A percentile compares a stretch with the other conserved stretches of the same genome.
These are phyloP conservation scores for Eucalyptus cloeziana DNA, from an alignment of 345 rosid genomes.

Conservation along the genomic window DNA sequence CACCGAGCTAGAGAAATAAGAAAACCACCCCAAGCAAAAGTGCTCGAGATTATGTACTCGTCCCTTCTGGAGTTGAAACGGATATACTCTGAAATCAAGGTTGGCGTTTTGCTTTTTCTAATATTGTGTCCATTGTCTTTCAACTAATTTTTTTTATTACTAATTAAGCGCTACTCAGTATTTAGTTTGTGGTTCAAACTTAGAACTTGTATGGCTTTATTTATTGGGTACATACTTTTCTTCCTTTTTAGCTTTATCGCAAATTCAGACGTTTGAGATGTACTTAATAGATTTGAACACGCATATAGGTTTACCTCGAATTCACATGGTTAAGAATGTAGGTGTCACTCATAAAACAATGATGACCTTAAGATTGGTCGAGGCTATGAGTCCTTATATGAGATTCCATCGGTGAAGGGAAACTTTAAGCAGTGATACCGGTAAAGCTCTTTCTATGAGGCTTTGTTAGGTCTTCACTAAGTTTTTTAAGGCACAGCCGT, in stretches of 20 bases:
- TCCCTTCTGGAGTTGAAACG: conserved; percentile 64
- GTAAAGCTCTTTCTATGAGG: too few species aligned
- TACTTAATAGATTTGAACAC: neutral
- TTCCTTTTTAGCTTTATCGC: neutral
- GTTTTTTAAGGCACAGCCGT: too few species aligned
- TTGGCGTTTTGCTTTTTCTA: neutral
- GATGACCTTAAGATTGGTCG: conserved; percentile 83
- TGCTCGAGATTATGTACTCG: conserved; percentile 3
- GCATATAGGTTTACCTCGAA: neutral
- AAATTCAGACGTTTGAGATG: neutral
- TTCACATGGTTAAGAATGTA: neutral
- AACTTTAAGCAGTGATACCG: too few species aligned
- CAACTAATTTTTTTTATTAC: neutral
- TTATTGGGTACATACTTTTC: too few species aligned
- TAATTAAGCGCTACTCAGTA: neutral
- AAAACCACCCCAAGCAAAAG: too few species aligned
- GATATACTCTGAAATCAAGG: conserved; percentile 59
- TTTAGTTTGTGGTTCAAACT: neutral
- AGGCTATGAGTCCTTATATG: conserved; percentile 81
- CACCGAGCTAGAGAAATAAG: too few species aligned
- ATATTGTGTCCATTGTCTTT: neutral
- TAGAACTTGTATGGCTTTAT: neutral
- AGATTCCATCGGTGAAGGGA: conserved; percentile 40
- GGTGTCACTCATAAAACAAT: conserved; percentile 68
- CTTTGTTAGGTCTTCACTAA: too few species aligned